Evolutionary conservation across 768 basidiomycete genomes (phyloP).

Genomic region (Phaeotremella fagi): DNA sequence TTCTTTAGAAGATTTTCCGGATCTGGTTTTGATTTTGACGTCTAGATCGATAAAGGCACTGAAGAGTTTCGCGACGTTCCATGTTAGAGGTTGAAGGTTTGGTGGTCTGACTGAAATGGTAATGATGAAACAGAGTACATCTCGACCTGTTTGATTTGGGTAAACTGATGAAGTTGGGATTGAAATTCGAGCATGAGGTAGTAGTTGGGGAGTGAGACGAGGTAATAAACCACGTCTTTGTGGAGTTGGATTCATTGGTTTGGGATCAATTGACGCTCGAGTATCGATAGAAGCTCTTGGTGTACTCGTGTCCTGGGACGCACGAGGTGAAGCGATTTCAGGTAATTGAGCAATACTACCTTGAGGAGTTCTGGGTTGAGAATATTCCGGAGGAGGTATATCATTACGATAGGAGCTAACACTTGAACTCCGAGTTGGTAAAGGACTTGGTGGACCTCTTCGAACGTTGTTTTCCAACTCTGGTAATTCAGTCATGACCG

Average conservation of each 20-base stretch:
- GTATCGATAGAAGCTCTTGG: not conserved
- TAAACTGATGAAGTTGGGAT: constrained; percentile 80
- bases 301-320: not conserved
- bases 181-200: constrained; percentile 63
- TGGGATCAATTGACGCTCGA: not conserved
- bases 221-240: constrained; percentile 3
- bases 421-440: constrained; percentile 1
- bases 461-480: not conserved
- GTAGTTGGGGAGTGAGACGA: constrained; percentile 52
- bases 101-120: constrained; percentile 52
- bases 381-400: not conserved
- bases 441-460: not conserved
- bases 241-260: not conserved
- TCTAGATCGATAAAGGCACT: constrained; percentile 88
- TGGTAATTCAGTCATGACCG: constrained; percentile 6
- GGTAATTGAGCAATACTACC: not conserved
- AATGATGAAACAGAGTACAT: constrained; percentile 83
- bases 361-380: not conserved
- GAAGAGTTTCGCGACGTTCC: constrained; percentile 86
- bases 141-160: constrained; percentile 84
- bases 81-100: constrained; percentile 53
- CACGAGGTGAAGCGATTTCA: not conserved
- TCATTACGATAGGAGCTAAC: not conserved
- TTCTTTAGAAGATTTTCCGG: constrained; percentile 62
- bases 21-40: constrained; percentile 59